Evolutionary conservation across 305 asterid genomes (phyloP).

Genomic region (Rubia peregrina): DNA sequence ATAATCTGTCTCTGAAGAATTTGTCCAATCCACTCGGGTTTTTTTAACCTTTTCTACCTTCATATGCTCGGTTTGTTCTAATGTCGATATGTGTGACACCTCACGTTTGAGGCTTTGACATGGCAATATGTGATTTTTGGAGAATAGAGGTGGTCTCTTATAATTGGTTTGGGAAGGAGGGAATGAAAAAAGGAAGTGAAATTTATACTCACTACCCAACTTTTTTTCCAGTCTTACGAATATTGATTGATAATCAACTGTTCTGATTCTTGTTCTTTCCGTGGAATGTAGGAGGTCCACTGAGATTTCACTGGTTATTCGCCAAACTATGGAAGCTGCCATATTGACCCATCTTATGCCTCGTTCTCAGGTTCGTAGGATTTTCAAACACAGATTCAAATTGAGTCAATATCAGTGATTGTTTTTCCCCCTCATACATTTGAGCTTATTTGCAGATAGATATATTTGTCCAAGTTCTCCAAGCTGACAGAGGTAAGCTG

Average conservation of each 20-base stretch:
- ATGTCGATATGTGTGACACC: neutral
- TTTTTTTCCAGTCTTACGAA: neutral
- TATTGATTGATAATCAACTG: conserved; percentile 4
- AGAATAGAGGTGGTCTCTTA: neutral
- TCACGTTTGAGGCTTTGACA: neutral
- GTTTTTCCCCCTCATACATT: neutral
- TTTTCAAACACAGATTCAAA: conserved; percentile 14
- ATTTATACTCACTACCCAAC: neutral
- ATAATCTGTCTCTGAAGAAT: neutral
- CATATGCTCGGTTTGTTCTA: neutral
- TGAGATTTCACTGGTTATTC: conserved; percentile 78
- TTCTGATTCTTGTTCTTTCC: conserved; percentile 13
- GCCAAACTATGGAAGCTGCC: conserved; percentile 96
- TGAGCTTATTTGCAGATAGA: conserved; percentile 57
- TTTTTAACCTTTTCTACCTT: neutral
- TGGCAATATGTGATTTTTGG: neutral
- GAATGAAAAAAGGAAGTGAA: neutral
- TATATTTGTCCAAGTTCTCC: conserved; percentile 93
- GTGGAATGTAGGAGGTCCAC: conserved; percentile 71
- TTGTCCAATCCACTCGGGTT: neutral
- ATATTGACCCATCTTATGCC: conserved; percentile 83
- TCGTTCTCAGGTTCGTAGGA: conserved; percentile 68
- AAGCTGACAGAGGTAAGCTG: conserved; percentile 91
- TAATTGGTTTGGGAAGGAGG: neutral
- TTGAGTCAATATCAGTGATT: neutral